These are phyloP conservation scores for Picochlorum costavermella DNA, from an alignment of 139 green algal species.

Conservation along the genomic window DNA sequence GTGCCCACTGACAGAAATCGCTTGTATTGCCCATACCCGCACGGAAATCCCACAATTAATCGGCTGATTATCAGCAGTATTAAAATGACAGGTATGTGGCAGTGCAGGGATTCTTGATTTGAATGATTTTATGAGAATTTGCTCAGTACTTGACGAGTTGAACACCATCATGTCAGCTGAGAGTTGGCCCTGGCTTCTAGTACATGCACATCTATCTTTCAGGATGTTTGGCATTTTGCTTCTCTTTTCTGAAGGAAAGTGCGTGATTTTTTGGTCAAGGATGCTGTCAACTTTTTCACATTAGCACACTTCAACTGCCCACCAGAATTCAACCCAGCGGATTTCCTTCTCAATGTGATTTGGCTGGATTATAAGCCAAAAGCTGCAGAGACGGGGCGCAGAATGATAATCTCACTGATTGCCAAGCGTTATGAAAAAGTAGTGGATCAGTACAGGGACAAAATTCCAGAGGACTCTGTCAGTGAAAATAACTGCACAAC, in stretches of 20 bases:
- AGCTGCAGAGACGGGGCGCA: conserved; percentile 11
- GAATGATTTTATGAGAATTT: too few relatives aligned
- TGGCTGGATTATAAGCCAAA: conserved; percentile 18
- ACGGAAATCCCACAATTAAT: too few relatives aligned
- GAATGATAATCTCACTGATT: conserved; percentile 18
- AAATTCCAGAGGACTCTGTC: neutral
- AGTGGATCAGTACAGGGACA: neutral
- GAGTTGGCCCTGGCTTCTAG: too few relatives aligned
- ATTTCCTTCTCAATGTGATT: conserved; percentile 40
- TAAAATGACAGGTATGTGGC: too few relatives aligned
- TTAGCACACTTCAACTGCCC: conserved; percentile 19
- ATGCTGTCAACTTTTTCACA: conserved; percentile 20
- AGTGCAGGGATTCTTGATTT: too few relatives aligned
- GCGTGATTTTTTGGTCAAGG: conserved; percentile 28
- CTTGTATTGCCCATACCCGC: too few relatives aligned
- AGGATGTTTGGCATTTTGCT: conserved; percentile 35
- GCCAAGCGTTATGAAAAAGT: neutral
- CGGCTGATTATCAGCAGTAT: too few relatives aligned
- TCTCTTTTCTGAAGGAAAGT: conserved; percentile 28
- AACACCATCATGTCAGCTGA: too few relatives aligned
- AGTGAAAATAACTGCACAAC: neutral
- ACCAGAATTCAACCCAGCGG: conserved; percentile 33
- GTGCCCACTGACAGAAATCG: too few relatives aligned
- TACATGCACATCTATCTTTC: conserved; percentile 1
- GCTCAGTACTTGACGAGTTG: too few relatives aligned